Evolutionary conservation across 1,284 basidiomycete genomes (phyloP), one percentile per base, ranked within the genome.

Genomic region (Phlebopus sp.): DNA sequence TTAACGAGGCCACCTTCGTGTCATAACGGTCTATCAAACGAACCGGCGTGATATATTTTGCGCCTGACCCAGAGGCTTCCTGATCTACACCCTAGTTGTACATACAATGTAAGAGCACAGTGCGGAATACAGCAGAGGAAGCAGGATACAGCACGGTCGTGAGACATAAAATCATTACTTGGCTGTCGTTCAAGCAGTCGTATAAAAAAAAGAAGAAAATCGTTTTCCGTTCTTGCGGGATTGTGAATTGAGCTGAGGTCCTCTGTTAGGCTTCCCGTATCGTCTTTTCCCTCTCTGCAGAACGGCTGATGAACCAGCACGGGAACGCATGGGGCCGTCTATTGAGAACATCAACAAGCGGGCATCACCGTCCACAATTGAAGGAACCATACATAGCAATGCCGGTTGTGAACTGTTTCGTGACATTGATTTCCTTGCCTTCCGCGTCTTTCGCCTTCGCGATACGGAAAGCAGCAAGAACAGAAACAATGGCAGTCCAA

Each of bases 1-100:
- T 90, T 74, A 91, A 82, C 64, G 95, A 98, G 66, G 90, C 92
- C 1, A 90, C 92, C 3, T 97, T 92, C 70, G 90, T 98, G 56
- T 94, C 90, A 44, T 80, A 65, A 63, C 54, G 21, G 19, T 23
- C 23, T 13, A 42, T 27, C 18, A 21, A n/a, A 9, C 10, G 27
- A 34, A 25, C 5, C 15, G 37, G 8, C n/a, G 42, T 14, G 8
- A 13, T 18, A 21, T 25, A 13, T 10, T 17, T 6, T 23, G 37
- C 37, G n/a, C 19, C 37, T 23, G 29, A n/a, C 5, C 23, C 14
- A 27, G 25, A 32, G 37, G 10, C n/a, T 58, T 47, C 19, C n/a
- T 11, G 40, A 36, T 29, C 34, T 17, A 58, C 50, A 29, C 47
- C 54, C 13, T 51, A 51, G 23, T 17, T 50, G 38, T 43, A 29